phyloP scores from a whole-genome alignment of 805 yeast genomes.

The Scheffersomyces ergatensis region DNA sequence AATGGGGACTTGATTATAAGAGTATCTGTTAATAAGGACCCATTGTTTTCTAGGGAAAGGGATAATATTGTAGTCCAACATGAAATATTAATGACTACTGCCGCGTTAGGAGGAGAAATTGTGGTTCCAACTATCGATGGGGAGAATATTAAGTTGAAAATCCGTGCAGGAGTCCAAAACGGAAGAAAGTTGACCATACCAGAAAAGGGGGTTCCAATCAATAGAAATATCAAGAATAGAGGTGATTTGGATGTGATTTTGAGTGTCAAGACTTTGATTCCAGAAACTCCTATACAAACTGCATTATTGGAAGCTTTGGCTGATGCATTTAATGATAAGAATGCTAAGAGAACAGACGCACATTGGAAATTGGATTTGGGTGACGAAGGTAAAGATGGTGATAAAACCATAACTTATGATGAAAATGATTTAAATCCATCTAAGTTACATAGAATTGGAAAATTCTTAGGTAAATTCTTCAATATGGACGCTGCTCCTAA shows the following conservation, averaged over 20 bases:
- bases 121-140: constrained; percentile 92
- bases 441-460: constrained; percentile 54
- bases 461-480: constrained; percentile 57
- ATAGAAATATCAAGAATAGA: constrained; percentile 49
- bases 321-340: constrained; percentile 77
- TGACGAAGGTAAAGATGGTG: constrained; percentile 19
- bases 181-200: constrained; percentile 76
- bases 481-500: constrained; percentile 30
- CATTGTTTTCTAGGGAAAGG: constrained; percentile 63
- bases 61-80: constrained; percentile 64
- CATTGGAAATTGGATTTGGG: constrained; percentile 32
- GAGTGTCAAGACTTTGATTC: constrained; percentile 68
- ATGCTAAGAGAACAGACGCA: constrained; percentile 67
- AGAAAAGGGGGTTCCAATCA: constrained; percentile 81
- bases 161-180: constrained; percentile 80
- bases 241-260: constrained; percentile 81
- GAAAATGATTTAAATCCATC: constrained; percentile 45
- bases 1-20: constrained; percentile 90
- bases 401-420: constrained; percentile 21
- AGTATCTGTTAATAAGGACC: constrained; percentile 74
- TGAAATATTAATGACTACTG: constrained; percentile 88
- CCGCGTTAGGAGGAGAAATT: constrained; percentile 90
- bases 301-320: constrained; percentile 93
- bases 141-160: constrained; percentile 67
- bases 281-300: constrained; percentile 79